Conservation (phyloP, 1,284 basidiomycete species). For the Ceratobasidium sp. region DNA sequence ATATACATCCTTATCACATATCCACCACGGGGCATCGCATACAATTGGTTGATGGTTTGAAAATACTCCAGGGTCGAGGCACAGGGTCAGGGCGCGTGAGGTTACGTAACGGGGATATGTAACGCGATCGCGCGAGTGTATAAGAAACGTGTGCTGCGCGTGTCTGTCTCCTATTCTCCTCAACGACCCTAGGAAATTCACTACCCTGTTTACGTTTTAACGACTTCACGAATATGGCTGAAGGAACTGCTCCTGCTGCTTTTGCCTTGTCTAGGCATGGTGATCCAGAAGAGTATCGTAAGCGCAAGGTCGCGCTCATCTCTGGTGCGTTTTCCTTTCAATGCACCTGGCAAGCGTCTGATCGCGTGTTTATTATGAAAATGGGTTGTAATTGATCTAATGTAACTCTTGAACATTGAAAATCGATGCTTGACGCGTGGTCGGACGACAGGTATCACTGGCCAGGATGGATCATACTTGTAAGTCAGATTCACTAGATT, state of each 20-base stretch:
- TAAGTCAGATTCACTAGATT: conserved; percentile 52
- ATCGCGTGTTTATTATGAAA: conserved; percentile 6
- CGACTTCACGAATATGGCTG: conserved; percentile 1
- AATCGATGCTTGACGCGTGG: conserved; percentile 2
- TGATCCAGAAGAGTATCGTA: conserved; percentile 71
- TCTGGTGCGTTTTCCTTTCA: conserved; percentile 63
- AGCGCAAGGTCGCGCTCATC: conserved; percentile 87
- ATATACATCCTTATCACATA: too few relatives aligned
- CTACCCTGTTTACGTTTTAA: neutral
- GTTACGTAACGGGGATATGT: conserved; percentile 12
- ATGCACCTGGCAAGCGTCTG: neutral
- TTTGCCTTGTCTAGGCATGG: conserved; percentile 42
- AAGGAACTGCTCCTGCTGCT: conserved; percentile 4
- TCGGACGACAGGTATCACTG: conserved; percentile 73
- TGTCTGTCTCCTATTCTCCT: conserved; percentile 1
- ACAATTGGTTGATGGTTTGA: too few relatives aligned
- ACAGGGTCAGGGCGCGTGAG: conserved; percentile 23
- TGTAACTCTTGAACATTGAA: conserved; percentile 9
- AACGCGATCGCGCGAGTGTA: neutral
- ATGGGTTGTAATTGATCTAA: conserved; percentile 32
- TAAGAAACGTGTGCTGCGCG: conserved; percentile 32
- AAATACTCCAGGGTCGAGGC: conserved; percentile 1
- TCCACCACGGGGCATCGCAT: too few relatives aligned
- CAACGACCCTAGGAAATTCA: conserved; percentile 12
- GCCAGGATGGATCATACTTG: conserved; percentile 90